phyloP scores from a whole-genome alignment of 2,329 filamentous ascomycete species.

The Alternaria incomplexa region DNA sequence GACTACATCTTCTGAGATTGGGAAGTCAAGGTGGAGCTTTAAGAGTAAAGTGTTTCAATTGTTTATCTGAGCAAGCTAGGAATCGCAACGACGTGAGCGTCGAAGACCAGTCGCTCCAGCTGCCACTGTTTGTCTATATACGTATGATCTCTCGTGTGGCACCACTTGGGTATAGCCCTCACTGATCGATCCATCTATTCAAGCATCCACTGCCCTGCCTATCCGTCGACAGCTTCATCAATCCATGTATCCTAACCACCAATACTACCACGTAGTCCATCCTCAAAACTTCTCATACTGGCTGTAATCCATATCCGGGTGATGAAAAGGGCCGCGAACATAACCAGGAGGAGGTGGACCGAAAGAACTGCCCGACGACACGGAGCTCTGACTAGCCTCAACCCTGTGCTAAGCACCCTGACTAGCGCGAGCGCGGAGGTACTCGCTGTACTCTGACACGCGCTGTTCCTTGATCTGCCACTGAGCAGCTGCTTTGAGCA shows the following conservation, averaged over 20 bases:
- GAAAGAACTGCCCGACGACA: background rate
- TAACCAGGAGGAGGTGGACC: background rate
- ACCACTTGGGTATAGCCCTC: background rate
- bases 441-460: slow-evolving; percentile 26
- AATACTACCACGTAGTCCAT: background rate
- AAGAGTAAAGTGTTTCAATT: background rate
- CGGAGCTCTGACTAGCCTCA: background rate
- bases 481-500: slow-evolving; percentile 11
- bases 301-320: background rate
- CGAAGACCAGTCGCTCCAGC: background rate
- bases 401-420: slow-evolving; percentile 10
- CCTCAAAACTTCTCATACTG: background rate
- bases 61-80: slow-evolving; percentile 2
- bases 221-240: background rate
- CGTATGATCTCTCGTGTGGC: background rate
- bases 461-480: slow-evolving; percentile 29
- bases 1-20: slow-evolving; percentile 17
- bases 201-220: background rate
- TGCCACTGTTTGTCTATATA: background rate
- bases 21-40: background rate
- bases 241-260: background rate
- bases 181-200: background rate
- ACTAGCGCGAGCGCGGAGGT: slow-evolving; percentile 26
- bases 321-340: background rate
- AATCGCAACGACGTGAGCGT: slow-evolving; percentile 2